Evolutionary conservation across 306 rosid genomes (phyloP), one percentile per base, ranked within the genome.

Genomic region (barrel medic (Medicago truncatula)): DNA sequence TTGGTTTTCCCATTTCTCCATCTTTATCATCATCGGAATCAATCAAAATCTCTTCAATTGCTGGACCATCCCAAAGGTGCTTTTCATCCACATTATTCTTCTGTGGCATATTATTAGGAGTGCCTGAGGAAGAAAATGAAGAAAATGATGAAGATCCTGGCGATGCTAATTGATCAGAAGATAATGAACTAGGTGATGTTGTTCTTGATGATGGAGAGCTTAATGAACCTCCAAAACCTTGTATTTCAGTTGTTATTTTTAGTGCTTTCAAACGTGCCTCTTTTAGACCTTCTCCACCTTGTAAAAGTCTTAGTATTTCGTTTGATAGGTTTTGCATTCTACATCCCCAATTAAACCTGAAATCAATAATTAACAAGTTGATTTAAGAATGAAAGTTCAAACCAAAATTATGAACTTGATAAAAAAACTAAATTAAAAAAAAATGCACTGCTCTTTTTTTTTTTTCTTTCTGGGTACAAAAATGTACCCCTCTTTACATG

Each of bases 281-380:
- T 78, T 58, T 79, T 0, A 91, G 70, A 34, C 71, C 70, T 12
- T 70, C 81, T 18, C 84, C 90, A 15, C 86, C 87, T 25, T 78
- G 83, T 1, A 89, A 73, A 28, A 89, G 90, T 44, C 85, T 80
- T 9, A 89, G 58, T 72, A 90, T 74, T 58, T 74, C 81, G 7
- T 88, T 87, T 67, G 98, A 85, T 68, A 77, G 85, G 43, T 83
- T 83, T 59, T 84, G 90, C 97, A 91, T 89, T 65, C 84, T 75
- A 5, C 25, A 71, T 41, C 97, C 96, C 98, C 93, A 91, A 7
- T 93, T 80, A 70, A 91, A 91, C 89, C 98, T 93, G 76, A 49
- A 81, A 63, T 46, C 2, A 47, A 56, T 71, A 66, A 67, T 31
- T 25, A 57, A 57, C 28, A 25, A 25, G 28, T 25, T 25, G 28